Base-by-base conservation (phyloP, 495 filamentous ascomycete genomes). In the Rhizodiscina lignyota region DNA sequence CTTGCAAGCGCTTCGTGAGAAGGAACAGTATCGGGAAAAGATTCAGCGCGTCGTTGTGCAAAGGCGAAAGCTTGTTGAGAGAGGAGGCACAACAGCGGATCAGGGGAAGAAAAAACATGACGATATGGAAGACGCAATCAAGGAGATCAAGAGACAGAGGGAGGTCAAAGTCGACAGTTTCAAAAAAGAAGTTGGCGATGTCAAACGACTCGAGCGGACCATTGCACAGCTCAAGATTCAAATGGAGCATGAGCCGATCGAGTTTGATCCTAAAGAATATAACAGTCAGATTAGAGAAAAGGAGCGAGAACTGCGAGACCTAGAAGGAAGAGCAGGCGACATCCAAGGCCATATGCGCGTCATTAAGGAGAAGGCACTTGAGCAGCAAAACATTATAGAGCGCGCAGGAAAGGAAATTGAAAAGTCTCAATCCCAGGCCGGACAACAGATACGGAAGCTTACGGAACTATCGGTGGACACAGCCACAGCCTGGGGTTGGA, bases 401-500 rank as follows among this genome's bases (percentile, higher is more conserved):
- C 31, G 31, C 35, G 41, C 44, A 28, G 2, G 35, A 64, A 15
- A 38, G 35, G 11, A 5, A 45, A 6, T 43, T 42, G 2, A 49
- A 71, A 31, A 29, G 3, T 59, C 94, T 19, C 64, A 84, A 28
- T 87, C 87, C 2, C 72, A 79, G 37, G 64, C 72, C 17, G 89
- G 89, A 10, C 79, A 80, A 44, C 75, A 81, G 38, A 64, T 76
- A 39, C 67, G 46, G 28, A 72, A 76, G 43, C 62, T 94, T 6
- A 56, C 54, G 24, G 51, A 43, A 4, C 1, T 61, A 2, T 75
- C 78, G 3, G 28, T 21, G 0, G 82, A 96, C 37, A 72, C 77
- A 2, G 58, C 62, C 8, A 63, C 50, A 45, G 77, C 74, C 17
- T 94, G 85, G 72, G 65, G 72, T 31, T 96, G 85, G 82, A 56